These are phyloP conservation scores for Tylopilus sp. DNA, from an alignment of 768 basidiomycete genomes.

Conservation along the genomic window DNA sequence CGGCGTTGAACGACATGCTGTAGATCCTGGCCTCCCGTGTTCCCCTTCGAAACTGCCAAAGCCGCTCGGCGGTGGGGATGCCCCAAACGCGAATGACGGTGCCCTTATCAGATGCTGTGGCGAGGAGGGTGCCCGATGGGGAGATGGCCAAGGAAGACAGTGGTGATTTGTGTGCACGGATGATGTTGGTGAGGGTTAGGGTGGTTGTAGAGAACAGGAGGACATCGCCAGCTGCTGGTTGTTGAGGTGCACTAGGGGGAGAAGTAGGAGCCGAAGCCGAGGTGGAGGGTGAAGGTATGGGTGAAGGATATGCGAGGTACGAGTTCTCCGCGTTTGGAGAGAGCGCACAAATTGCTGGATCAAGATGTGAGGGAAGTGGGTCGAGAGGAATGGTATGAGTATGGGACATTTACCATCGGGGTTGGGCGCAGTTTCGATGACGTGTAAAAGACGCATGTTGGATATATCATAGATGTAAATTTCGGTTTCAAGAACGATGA, in stretches of 20 bases:
- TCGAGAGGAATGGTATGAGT: not conserved
- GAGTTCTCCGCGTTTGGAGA: conserved; percentile 92
- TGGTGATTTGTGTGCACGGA: conserved; percentile 95
- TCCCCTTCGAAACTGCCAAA: conserved; percentile 94
- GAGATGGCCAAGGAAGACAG: conserved; percentile 87
- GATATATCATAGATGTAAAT: conserved; percentile 99
- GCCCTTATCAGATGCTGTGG: conserved; percentile 91
- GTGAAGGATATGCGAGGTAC: conserved; percentile 95
- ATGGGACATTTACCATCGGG: conserved; percentile 67
- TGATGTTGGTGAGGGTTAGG: conserved; percentile 89
- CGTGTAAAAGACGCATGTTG: conserved; percentile 96
- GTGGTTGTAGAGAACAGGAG: conserved; percentile 92
- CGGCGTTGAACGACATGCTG: conserved; percentile 80
- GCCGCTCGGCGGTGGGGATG: conserved; percentile 85
- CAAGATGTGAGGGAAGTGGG: conserved; percentile 1
- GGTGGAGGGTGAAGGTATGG: conserved; percentile 78
- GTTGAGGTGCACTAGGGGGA: conserved; percentile 39
- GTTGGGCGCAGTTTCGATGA: conserved; percentile 95
- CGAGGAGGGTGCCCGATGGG: conserved; percentile 82
- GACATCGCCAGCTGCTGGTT: conserved; percentile 70
- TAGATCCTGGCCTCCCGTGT: conserved; percentile 84
- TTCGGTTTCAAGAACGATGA: conserved; percentile 94
- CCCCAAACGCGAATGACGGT: conserved; percentile 96
- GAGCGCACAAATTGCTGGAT: conserved; percentile 87
- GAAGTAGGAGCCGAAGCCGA: conserved; percentile 41